Evolutionary conservation across 352 stramenopile genomes (phyloP).

Genomic region (Phytophthora ohioensis): DNA sequence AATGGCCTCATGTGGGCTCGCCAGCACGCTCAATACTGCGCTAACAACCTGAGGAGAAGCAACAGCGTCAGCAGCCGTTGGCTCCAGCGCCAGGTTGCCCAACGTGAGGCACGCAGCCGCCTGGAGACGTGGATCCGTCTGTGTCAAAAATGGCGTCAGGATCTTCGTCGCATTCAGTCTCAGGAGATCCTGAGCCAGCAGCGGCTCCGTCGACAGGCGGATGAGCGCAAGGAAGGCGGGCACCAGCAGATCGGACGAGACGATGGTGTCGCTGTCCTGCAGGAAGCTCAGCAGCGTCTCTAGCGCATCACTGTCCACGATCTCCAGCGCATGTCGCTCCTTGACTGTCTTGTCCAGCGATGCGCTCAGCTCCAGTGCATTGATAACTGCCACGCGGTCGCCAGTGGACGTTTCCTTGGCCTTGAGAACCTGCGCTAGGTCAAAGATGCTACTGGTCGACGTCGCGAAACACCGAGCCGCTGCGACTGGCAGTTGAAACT

Average conservation of each 20-base stretch:
- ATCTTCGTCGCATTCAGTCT: conserved; percentile 53
- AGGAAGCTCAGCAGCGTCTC: conserved; percentile 57
- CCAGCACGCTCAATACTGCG: conserved; percentile 52
- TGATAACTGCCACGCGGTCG: conserved; percentile 48
- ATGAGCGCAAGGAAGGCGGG: conserved; percentile 76
- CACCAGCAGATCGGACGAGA: conserved; percentile 62
- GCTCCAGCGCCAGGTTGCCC: conserved; percentile 70
- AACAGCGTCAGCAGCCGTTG: conserved; percentile 36
- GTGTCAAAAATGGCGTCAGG: conserved; percentile 53
- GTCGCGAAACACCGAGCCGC: conserved; percentile 25
- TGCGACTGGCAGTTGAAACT: conserved; percentile 12
- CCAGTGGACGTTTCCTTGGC: conserved; percentile 44
- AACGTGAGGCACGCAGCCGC: conserved; percentile 67
- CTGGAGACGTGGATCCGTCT: conserved; percentile 66
- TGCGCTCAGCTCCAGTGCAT: conserved; percentile 37
- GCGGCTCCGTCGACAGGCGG: conserved; percentile 56
- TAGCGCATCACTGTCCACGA: conserved; percentile 67
- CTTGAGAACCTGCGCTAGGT: conserved; percentile 45
- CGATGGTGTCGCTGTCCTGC: conserved; percentile 55
- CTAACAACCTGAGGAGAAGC: conserved; percentile 49
- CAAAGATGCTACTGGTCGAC: conserved; percentile 27
- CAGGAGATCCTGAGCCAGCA: conserved; percentile 65
- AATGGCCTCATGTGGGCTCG: conserved; percentile 68
- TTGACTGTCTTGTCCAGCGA: conserved; percentile 36
- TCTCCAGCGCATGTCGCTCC: conserved; percentile 55